Conservation (phyloP, 2,329 filamentous ascomycete species). For the Cercospora janseana region DNA sequence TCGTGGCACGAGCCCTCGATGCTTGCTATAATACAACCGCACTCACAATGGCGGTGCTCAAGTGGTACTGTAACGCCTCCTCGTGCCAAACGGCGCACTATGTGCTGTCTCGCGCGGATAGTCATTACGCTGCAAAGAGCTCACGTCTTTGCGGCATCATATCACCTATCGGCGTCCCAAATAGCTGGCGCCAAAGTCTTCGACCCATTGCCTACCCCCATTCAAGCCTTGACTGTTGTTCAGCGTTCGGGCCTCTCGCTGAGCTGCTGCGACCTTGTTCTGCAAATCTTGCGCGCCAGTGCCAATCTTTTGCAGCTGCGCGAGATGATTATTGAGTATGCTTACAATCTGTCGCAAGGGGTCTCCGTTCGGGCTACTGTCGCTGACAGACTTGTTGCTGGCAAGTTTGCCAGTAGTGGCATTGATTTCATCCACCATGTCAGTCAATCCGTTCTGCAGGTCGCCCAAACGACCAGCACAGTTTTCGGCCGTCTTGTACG, state of each 20-base stretch:
- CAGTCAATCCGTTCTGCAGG: conserved; percentile 86
- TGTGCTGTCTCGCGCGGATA: neutral
- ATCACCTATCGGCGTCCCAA: conserved; percentile 11
- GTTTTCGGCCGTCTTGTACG: conserved; percentile 91
- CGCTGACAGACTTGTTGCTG: conserved; percentile 74
- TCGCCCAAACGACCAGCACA: conserved; percentile 86
- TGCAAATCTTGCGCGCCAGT: conserved; percentile 77
- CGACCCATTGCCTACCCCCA: conserved; percentile 47
- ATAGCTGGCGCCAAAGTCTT: conserved; percentile 14
- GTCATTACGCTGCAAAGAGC: neutral
- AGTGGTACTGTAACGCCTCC: neutral
- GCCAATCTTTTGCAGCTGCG: conserved; percentile 91
- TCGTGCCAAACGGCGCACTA: neutral
- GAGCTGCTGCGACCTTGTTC: conserved; percentile 75
- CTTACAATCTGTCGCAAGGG: conserved; percentile 93
- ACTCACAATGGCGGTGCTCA: neutral
- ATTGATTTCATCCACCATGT: conserved; percentile 99
- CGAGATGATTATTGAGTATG: conserved; percentile 88
- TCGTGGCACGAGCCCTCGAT: neutral
- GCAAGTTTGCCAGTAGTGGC: conserved; percentile 80
- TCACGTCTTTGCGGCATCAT: neutral
- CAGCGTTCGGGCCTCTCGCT: conserved; percentile 68
- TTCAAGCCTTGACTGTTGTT: conserved; percentile 46
- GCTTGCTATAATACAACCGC: conserved; percentile 2
- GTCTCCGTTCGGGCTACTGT: conserved; percentile 42